Base-by-base conservation (phyloP, 2,329 filamentous ascomycete species). In the Ophioceras dolichostomum region DNA sequence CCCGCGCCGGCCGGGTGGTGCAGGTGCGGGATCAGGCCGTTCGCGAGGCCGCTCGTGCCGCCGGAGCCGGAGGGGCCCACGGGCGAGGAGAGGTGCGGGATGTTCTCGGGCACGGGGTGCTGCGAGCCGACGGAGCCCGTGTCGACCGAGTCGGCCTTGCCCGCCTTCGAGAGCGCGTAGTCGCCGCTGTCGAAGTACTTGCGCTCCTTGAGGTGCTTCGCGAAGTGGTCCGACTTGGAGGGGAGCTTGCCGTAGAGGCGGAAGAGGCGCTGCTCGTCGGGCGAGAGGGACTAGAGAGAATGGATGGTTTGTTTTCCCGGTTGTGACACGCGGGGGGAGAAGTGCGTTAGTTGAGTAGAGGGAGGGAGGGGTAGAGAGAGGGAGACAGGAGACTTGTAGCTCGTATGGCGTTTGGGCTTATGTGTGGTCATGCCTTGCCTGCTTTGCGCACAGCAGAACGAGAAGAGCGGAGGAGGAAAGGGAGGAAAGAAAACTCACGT, bases 181-280 rank as follows among this genome's bases (percentile, higher is more conserved):
- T 95, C 87, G 55, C 87, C 88, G 42, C 83, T 91, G 68, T 95
- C 87, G 62, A 95, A 95, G 68, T 94, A 95, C 68, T 94, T 98
- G 68, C 91, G 88, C 61, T 96, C 91, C 74, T 95, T 95, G 57
- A 96, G 76, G 59, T 96, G 94, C 70, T 96, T 96, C 70, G 93
- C 87, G 51, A 96, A 80, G 54, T 95, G 76, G 61, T 95, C 89
- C 60, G 88, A 93, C 61, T 91, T 91, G 62, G 83, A 94, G 46
- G 91, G 91, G 43, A 96, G 80, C 67, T 96, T 96, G 64, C 91
- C 91, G 62, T 98, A 98, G 47, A 96, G 80, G 47, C 88, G 83
- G 72, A 96, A 91, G 55, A 96, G 80, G 45, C 85, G 84, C 64
- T 95, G 88, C 71, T 98, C 91, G 54, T 98, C 91, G 43, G 88